Base-by-base conservation (phyloP, 2,329 filamentous ascomycete species). In the Aspergillus candidus region DNA sequence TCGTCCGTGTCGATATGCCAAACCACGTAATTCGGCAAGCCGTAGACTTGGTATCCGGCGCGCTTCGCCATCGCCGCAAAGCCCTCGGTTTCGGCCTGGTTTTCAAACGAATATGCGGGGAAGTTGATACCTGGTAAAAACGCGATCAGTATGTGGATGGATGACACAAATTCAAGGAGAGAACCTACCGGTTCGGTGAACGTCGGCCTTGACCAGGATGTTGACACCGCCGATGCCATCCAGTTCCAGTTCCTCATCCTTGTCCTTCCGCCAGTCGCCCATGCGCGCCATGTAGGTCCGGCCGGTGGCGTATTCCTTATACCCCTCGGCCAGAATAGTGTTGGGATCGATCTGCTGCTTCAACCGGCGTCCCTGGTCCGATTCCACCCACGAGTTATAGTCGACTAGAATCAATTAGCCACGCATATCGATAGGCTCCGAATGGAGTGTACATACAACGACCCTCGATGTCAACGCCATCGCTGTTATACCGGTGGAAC, bases 21-120 rank as follows among this genome's bases (percentile, higher is more conserved):
- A 47, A 98, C 91, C 40, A 98, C 84, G 65, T 98, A 98, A 67
- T 98, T 98, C 34, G 91, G 93, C 44, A 98, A 74, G 36, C 93
- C 93, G 55, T 88, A 80, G 18, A 98, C 93, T 60, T 88, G 78
- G 65, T 96, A 97, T 35, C 93, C 93, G 13, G 93, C 93, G 51
- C 89, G 79, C 73, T 94, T 96, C 47, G 93, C 93, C 93, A 98
- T 98, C 68, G 94, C 95, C 32, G 93, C 93, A 62, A 98, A 98
- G 6, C 93, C 93, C 71, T 98, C 93, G 4, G 93, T 98, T 70
- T 98, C 93, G 52, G 93, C 93, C 72, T 98, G 93, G 69, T 98
- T 97, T 67, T 98, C 93, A 65, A 98, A 98, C 3, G 93, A 79
- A 61, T 98, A 98, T 63, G 82, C 83, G 7, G 93, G 93, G 69